These are phyloP conservation scores for Carnegiea gigantea DNA, from an alignment of 179 eudicot genomes.

Conservation along the genomic window DNA sequence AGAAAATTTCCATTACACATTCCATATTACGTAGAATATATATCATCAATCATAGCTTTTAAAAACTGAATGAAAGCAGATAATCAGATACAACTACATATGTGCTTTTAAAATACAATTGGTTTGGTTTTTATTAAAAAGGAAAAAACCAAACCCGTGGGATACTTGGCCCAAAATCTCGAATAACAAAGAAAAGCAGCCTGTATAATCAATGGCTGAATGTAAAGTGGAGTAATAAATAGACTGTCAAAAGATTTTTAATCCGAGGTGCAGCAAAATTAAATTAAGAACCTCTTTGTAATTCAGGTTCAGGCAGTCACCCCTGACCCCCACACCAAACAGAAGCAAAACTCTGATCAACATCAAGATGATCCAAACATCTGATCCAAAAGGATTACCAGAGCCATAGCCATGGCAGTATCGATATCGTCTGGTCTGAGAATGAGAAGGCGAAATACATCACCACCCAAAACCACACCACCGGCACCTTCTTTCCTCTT, in stretches of 20 bases:
- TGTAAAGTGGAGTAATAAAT: background rate
- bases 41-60: no score
- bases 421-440: slow-evolving; percentile 25
- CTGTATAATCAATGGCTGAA: background rate
- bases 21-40: no score
- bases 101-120: background rate
- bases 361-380: slow-evolving; percentile 54
- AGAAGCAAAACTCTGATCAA: background rate
- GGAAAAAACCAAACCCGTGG: background rate
- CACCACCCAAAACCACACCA: slow-evolving; percentile 52
- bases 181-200: background rate
- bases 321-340: background rate
- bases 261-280: background rate
- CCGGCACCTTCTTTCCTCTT: slow-evolving; percentile 24
- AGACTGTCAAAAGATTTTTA: background rate
- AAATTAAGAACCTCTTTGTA: background rate
- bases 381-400: slow-evolving; percentile 60
- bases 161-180: background rate
- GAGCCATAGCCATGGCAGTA: slow-evolving; percentile 45
- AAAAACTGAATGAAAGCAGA: background rate
- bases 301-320: background rate
- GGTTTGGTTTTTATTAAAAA: slow-evolving; percentile 9
- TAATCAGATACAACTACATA: background rate
- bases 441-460: slow-evolving; percentile 35
- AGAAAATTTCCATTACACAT: no score